Base-by-base conservation (phyloP, 2,329 filamentous ascomycete species). In the Claviceps fusiformis region DNA sequence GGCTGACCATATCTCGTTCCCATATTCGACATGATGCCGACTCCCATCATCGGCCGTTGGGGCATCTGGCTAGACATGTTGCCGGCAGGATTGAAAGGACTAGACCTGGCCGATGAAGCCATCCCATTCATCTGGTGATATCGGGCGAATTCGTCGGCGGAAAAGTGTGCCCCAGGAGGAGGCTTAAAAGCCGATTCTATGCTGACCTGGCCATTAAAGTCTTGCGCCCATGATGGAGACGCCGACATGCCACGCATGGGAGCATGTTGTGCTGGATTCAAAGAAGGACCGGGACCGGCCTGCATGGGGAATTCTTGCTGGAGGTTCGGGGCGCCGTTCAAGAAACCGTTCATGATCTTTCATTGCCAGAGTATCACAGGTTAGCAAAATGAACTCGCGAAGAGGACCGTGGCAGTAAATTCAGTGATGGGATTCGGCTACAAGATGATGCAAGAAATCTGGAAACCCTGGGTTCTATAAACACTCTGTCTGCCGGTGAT, bases 271-370 rank as follows among this genome's bases (percentile, higher is more conserved):
- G 70, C 67, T 13, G 73, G 71, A 56, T 74, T 75, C 59, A 81
- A 74, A 50, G 77, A 68, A 43, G 71, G 70, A 31, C 70, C 68
- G 41, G 71, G 70, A 27, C 71, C 73, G 51, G 74, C 74, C 56
- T 77, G 75, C 65, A 78, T 73, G 10, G 75, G 70, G 61, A 80
- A 76, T 53, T 80, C 76, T 63, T 78, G 75, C 61, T 79, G 75
- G 53, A 82, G 69, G 51, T 62, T 73, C n/a, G 77, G 83, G 54
- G 81, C 82, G 65, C 93, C 86, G 67, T 95, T 89, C 64, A 95
- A 79, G 68, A 96, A 96, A 57, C 89, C 86, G 65, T 95, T 90
- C 82, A 95, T 88, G 11, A 85, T 92, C 90, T 89, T 95, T 63
- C 15, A 50, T 50, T 17, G 24, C n/a, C 10, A 49, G 7, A 8